phyloP scores from a whole-genome alignment of 176 grass and related monocot species.

The Carex littledalei region DNA sequence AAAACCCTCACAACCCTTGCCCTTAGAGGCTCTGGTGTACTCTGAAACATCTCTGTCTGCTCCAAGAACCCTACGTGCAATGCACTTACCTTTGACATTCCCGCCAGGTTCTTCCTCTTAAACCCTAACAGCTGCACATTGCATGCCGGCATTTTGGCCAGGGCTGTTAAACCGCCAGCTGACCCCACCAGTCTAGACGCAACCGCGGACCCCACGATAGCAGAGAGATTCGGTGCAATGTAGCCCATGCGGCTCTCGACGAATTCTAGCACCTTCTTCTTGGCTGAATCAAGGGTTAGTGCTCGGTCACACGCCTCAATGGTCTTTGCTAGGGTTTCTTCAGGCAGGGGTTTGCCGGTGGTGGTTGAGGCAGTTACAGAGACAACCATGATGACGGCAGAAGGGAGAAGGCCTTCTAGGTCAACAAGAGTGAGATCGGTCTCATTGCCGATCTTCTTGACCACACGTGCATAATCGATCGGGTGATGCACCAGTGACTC shows the following conservation, averaged over 20 bases:
- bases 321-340: slow-evolving; percentile 67
- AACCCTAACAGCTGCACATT: slow-evolving; percentile 79
- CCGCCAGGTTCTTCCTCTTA: slow-evolving; percentile 79
- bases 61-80: slow-evolving; percentile 81
- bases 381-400: slow-evolving; percentile 84
- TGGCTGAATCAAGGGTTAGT: slow-evolving; percentile 64
- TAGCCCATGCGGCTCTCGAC: slow-evolving; percentile 83
- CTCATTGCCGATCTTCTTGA: slow-evolving; percentile 93
- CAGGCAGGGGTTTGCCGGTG: slow-evolving; percentile 67
- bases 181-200: slow-evolving; percentile 82
- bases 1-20: slow-evolving; percentile 58
- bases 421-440: slow-evolving; percentile 80
- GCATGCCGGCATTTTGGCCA: slow-evolving; percentile 93
- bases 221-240: slow-evolving; percentile 85
- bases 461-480: slow-evolving; percentile 84
- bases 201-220: slow-evolving; percentile 73
- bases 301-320: slow-evolving; percentile 78
- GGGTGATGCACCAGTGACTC: slow-evolving; percentile 94
- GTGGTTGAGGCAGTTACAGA: slow-evolving; percentile 88
- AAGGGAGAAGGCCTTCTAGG: slow-evolving; percentile 78
- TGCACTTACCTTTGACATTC: slow-evolving; percentile 73
- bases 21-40: slow-evolving; percentile 61
- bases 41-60: slow-evolving; percentile 86
- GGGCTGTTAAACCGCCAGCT: slow-evolving; percentile 65
- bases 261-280: slow-evolving; percentile 93